Conservation (phyloP, 1,284 basidiomycete species). For the Cystobasidium pallidum region DNA sequence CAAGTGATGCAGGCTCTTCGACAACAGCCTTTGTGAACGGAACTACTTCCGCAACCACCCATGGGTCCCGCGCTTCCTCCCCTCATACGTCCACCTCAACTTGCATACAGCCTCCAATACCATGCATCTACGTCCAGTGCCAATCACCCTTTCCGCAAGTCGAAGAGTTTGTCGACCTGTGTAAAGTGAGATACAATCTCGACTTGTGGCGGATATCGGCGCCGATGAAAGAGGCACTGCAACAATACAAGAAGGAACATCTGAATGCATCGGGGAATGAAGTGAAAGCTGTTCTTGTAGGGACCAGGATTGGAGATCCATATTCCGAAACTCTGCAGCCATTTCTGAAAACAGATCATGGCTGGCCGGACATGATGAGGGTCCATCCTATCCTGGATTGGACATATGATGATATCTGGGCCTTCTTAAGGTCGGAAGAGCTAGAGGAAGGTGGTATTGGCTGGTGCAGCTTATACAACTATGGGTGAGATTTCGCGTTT, state of each 20-base stretch:
- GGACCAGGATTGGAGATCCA: constrained; percentile 84
- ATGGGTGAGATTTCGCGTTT: constrained; percentile 69
- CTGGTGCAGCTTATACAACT: constrained; percentile 87
- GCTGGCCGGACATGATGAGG: constrained; percentile 86
- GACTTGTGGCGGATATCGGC: constrained; percentile 76
- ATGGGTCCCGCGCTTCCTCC: constrained; percentile 7
- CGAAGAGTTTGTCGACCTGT: constrained; percentile 78
- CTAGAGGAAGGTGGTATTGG: constrained; percentile 59
- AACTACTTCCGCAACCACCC: constrained; percentile 18
- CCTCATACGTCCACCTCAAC: constrained; percentile 29
- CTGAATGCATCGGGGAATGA: constrained; percentile 56
- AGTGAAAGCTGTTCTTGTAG: constrained; percentile 81
- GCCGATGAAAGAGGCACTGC: constrained; percentile 80
- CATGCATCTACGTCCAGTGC: constrained; percentile 84
- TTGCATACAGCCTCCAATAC: constrained; percentile 62
- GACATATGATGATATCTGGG: constrained; percentile 88
- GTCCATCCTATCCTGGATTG: constrained; percentile 97
- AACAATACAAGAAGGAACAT: constrained; percentile 67
- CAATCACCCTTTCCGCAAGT: constrained; percentile 82
- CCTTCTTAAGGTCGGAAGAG: constrained; percentile 72
- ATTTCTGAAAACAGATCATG: constrained; percentile 77
- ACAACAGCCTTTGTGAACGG: background rate
- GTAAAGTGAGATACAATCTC: constrained; percentile 71
- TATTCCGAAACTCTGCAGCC: constrained; percentile 75
- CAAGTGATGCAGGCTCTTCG: background rate